Evolutionary conservation across 2,329 filamentous ascomycete genomes (phyloP).

Genomic region (Hymenoscyphus linearis): DNA sequence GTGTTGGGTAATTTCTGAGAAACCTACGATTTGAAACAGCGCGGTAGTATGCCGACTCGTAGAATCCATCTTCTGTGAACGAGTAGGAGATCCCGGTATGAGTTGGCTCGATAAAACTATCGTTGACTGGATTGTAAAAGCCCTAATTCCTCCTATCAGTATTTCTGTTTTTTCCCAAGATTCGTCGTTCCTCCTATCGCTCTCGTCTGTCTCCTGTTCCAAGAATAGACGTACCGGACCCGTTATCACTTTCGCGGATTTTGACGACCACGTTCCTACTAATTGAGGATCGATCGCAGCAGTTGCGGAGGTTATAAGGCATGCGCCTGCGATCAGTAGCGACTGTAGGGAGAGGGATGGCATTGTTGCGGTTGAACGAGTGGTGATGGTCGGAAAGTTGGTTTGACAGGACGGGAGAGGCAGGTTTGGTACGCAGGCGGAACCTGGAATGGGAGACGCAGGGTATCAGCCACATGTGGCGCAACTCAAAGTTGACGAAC

Average conservation of each 20-base stretch:
- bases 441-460: neutral
- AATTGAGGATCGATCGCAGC: constrained; percentile 44
- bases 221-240: constrained; percentile 52
- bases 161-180: constrained; percentile 3
- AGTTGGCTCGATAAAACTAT: constrained; percentile 59
- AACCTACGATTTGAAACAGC: constrained; percentile 61
- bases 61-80: constrained; percentile 62
- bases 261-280: constrained; percentile 68
- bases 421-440: neutral
- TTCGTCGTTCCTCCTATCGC: constrained; percentile 12
- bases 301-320: constrained; percentile 29
- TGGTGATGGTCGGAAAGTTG: neutral
- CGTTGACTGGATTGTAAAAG: constrained; percentile 64
- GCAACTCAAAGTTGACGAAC: neutral
- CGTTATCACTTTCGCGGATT: constrained; percentile 63
- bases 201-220: constrained; percentile 12
- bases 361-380: constrained; percentile 19
- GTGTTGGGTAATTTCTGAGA: neutral
- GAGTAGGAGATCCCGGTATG: constrained; percentile 69
- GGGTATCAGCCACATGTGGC: neutral
- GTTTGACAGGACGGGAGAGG: neutral
- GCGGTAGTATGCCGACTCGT: constrained; percentile 65
- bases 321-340: constrained; percentile 32
- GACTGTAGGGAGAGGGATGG: constrained; percentile 32
- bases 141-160: constrained; percentile 39